phyloP scores from a whole-genome alignment of 2,329 filamentous ascomycete genomes.

The Aspergillus chevalieri region DNA sequence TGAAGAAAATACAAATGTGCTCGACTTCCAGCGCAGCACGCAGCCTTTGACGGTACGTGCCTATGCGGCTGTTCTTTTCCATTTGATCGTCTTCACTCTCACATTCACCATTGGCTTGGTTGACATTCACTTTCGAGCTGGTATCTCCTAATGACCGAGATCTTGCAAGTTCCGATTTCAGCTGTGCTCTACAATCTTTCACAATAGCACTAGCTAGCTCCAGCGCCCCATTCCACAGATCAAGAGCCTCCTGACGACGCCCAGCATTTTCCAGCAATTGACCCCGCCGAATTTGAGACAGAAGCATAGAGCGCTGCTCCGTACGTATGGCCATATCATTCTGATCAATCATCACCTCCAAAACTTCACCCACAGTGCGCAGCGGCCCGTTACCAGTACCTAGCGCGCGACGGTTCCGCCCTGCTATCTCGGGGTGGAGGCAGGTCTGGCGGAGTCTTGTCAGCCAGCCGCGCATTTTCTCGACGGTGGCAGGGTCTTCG shows the following conservation, averaged over 20 bases:
- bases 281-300: slow-evolving; percentile 60
- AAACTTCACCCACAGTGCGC: slow-evolving; percentile 75
- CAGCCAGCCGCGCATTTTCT: slow-evolving; percentile 74
- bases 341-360: slow-evolving; percentile 87
- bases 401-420: slow-evolving; percentile 57
- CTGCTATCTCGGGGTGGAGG: slow-evolving; percentile 76
- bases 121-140: slow-evolving; percentile 12
- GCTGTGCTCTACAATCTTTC: slow-evolving; percentile 56
- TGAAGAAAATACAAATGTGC: slow-evolving; percentile 78
- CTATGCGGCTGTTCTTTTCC: slow-evolving; percentile 44
- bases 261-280: slow-evolving; percentile 74
- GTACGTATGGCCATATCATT: slow-evolving; percentile 61
- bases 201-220: slow-evolving; percentile 47
- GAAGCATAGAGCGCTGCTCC: slow-evolving; percentile 63
- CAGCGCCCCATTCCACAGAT: slow-evolving; percentile 60
- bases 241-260: slow-evolving; percentile 60
- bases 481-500: slow-evolving; percentile 50
- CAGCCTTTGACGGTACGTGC: slow-evolving; percentile 59
- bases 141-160: slow-evolving; percentile 13
- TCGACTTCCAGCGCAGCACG: slow-evolving; percentile 70
- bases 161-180: slow-evolving; percentile 45
- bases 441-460: slow-evolving; percentile 73
- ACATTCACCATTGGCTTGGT: slow-evolving; percentile 2
- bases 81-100: slow-evolving; percentile 34
- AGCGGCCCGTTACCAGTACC: slow-evolving; percentile 62